phyloP scores from a whole-genome alignment of 2,329 filamentous ascomycete species.

The Cladobotryum mycophilum region DNA sequence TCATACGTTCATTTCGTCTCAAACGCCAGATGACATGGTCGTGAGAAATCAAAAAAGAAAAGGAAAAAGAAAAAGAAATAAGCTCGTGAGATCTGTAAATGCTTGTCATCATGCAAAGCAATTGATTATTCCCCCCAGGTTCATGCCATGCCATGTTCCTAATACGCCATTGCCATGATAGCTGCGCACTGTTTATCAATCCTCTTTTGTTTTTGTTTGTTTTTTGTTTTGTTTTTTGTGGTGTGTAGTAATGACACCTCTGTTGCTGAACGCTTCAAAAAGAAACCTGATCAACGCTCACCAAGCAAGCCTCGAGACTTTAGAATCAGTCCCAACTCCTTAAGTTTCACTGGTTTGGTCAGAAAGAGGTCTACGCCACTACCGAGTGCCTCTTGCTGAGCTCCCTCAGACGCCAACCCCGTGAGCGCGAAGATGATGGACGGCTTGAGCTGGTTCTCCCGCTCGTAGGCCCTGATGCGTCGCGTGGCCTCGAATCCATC shows the following conservation, averaged over 20 bases:
- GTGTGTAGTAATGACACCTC: no score
- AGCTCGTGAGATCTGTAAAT: no score
- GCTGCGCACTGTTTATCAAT: no score
- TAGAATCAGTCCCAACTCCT: constrained; percentile 26
- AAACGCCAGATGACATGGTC: no score
- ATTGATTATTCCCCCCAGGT: not conserved
- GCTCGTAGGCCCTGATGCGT: constrained; percentile 44
- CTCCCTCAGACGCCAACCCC: constrained; percentile 42
- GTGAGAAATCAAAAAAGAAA: not conserved
- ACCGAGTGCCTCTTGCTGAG: constrained; percentile 46
- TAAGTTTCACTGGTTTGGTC: constrained; percentile 46
- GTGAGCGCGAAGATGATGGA: constrained; percentile 47
- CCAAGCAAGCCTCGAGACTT: constrained; percentile 8
- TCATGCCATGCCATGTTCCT: no score
- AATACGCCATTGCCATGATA: not conserved
- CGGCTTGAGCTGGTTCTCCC: constrained; percentile 32
- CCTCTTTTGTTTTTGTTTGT: no score
- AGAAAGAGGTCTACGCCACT: constrained; percentile 49
- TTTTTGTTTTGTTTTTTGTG: no score
- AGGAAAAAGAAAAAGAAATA: not conserved
- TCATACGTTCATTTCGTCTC: no score
- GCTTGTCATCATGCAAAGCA: no score
- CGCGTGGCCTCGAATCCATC: constrained; percentile 46
- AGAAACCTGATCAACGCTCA: not conserved
- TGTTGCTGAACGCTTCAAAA: no score